Evolutionary conservation across 2,329 filamentous ascomycete species (phyloP).

Genomic region (Fusarium veterinarium): DNA sequence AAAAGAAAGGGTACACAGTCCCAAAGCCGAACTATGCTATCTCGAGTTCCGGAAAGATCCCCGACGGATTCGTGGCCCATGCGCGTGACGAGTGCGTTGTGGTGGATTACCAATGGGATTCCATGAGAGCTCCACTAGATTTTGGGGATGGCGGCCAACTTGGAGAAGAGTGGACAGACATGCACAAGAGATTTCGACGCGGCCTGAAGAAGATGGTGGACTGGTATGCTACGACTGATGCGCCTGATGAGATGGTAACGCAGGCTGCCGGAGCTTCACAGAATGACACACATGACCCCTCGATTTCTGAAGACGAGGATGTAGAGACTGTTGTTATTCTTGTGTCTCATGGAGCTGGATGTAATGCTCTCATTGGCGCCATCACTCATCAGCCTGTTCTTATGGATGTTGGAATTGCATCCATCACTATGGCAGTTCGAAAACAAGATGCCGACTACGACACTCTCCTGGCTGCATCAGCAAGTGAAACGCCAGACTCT

Average conservation of each 20-base stretch:
- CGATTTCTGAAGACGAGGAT: constrained; percentile 65
- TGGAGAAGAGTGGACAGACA: constrained; percentile 94
- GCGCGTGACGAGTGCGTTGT: constrained; percentile 86
- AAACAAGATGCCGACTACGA: constrained; percentile 60
- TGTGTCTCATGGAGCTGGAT: constrained; percentile 94
- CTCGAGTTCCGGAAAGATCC: constrained; percentile 82
- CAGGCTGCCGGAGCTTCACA: constrained; percentile 41
- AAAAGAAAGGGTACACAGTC: constrained; percentile 71
- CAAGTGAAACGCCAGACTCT: constrained; percentile 36
- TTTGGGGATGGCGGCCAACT: constrained; percentile 92
- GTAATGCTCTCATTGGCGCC: constrained; percentile 93
- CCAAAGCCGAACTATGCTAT: constrained; percentile 87
- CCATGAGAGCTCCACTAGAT: constrained; percentile 78
- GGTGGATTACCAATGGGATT: constrained; percentile 97
- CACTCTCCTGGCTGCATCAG: constrained; percentile 46
- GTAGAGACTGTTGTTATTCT: constrained; percentile 84
- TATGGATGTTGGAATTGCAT: constrained; percentile 89
- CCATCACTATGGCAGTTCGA: constrained; percentile 86
- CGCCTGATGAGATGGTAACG: constrained; percentile 63
- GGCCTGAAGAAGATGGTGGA: constrained; percentile 82
- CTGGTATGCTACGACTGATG: constrained; percentile 77
- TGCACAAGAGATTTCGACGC: constrained; percentile 89
- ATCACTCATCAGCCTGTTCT: constrained; percentile 92
- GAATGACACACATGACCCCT: constrained; percentile 49
- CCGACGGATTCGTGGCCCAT: constrained; percentile 88